phyloP scores from a whole-genome alignment of 345 rosid species.

The Iberis pinnata region DNA sequence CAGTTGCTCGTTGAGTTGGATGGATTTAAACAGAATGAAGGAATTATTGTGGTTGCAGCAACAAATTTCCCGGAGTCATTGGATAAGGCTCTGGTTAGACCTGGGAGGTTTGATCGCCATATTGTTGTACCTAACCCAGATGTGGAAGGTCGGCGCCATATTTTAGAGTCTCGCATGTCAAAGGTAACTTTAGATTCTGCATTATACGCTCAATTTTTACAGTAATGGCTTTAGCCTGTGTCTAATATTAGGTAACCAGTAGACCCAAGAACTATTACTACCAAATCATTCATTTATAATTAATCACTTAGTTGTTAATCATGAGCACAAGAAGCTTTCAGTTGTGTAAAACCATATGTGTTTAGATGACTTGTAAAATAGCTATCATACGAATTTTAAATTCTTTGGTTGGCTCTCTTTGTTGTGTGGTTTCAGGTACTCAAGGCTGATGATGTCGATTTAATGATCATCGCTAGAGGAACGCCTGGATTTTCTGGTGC shows the following conservation, averaged over 20 bases:
- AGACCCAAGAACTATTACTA: too few relatives aligned
- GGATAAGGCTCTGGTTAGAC: constrained; percentile 94
- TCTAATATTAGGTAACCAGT: too few relatives aligned
- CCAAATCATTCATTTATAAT: too few relatives aligned
- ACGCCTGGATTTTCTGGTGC: constrained; percentile 98
- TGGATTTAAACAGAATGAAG: constrained; percentile 97
- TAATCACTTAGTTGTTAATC: too few relatives aligned
- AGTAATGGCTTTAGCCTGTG: too few relatives aligned
- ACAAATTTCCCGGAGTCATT: constrained; percentile 90
- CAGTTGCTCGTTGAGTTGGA: constrained; percentile 92
- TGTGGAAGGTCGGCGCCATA: constrained; percentile 95
- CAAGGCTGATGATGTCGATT: constrained; percentile 85
- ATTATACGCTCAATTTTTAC: not conserved
- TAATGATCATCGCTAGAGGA: constrained; percentile 92
- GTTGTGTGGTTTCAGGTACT: constrained; percentile 48
- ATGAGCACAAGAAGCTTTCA: too few relatives aligned
- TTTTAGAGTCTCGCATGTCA: constrained; percentile 90
- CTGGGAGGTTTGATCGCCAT: constrained; percentile 92
- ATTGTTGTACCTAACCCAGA: constrained; percentile 94
- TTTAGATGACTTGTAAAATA: not conserved
- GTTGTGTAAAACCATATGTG: not conserved
- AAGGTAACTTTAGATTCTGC: constrained; percentile 51
- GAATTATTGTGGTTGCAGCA: constrained; percentile 91
- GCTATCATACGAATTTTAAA: not conserved
- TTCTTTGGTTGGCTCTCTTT: not conserved